Conservation (phyloP, 805 yeast species). For the Ogataea philodendri region DNA sequence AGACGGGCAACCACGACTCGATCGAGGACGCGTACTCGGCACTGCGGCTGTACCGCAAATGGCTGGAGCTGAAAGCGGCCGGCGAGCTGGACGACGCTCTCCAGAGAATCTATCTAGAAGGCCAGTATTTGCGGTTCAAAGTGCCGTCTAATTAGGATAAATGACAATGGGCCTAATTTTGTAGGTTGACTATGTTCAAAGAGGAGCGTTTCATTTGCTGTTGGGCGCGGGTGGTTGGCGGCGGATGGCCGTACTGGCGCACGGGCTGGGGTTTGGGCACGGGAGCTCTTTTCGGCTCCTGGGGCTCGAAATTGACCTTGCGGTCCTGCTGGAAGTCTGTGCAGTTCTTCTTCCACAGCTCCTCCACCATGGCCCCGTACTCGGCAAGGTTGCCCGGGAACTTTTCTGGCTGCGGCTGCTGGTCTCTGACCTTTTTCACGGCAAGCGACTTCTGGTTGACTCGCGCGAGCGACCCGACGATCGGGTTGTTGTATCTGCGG, state of each 20-base stretch:
- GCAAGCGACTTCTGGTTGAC: constrained; percentile 30
- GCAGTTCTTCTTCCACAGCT: constrained; percentile 22
- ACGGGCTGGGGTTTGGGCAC: constrained; percentile 12
- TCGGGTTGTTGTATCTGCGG: constrained; percentile 67
- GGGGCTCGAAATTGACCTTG: constrained; percentile 1
- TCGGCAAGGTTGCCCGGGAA: constrained; percentile 15
- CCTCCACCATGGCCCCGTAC: constrained; percentile 13
- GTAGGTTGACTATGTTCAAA: constrained; percentile 24
- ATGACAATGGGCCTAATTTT: constrained; percentile 12
- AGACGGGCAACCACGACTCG: constrained; percentile 92
- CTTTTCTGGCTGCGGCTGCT: constrained; percentile 2
- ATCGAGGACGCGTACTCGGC: constrained; percentile 95
- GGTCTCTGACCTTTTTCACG: constrained; percentile 12
- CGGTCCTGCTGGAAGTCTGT: constrained; percentile 14
- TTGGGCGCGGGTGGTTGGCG: constrained; percentile 34
- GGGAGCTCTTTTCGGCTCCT: constrained; percentile 10
- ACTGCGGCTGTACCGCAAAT: constrained; percentile 68
- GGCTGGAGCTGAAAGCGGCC: constrained; percentile 53
- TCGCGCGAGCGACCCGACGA: constrained; percentile 60
- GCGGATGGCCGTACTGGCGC: constrained; percentile 14
- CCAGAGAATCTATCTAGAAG: constrained; percentile 68
- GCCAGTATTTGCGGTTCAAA: constrained; percentile 52
- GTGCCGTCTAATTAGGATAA: constrained; percentile 37
- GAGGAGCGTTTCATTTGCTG: constrained; percentile 23
- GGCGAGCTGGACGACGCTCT: constrained; percentile 64